phyloP scores from a whole-genome alignment of 768 basidiomycete species.

The Lactarius quietus region DNA sequence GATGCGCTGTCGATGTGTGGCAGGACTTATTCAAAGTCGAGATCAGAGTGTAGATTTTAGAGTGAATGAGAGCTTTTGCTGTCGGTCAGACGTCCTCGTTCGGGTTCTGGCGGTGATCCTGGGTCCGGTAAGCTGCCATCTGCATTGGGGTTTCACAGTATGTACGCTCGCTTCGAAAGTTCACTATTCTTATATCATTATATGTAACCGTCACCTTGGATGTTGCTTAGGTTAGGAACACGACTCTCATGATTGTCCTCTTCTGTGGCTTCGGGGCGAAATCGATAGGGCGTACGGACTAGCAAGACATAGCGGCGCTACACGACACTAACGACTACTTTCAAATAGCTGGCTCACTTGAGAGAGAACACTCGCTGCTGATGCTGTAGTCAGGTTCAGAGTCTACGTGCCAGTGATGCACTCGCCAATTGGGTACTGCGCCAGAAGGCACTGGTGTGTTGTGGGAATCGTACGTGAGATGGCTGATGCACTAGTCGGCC shows the following conservation, averaged over 20 bases:
- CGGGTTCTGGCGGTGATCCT: not conserved
- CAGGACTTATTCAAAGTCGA: slow-evolving; percentile 16
- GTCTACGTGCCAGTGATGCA: too few relatives aligned
- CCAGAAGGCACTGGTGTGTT: too few relatives aligned
- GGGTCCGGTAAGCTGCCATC: not conserved
- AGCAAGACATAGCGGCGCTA: too few relatives aligned
- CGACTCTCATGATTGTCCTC: not conserved
- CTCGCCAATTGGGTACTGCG: too few relatives aligned
- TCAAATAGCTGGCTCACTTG: too few relatives aligned
- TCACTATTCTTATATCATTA: not conserved
- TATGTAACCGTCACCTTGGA: not conserved
- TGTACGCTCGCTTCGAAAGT: slow-evolving; percentile 6
- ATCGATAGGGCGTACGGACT: too few relatives aligned
- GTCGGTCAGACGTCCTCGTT: not conserved
- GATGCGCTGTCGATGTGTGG: slow-evolving; percentile 21
- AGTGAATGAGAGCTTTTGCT: not conserved
- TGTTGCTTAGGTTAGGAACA: slow-evolving; percentile 2
- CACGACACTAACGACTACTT: too few relatives aligned
- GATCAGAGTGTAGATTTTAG: not conserved
- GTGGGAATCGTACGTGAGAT: too few relatives aligned
- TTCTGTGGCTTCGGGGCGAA: not conserved
- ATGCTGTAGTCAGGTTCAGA: too few relatives aligned
- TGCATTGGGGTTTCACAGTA: not conserved
- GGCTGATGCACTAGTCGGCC: too few relatives aligned
- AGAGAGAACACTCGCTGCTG: too few relatives aligned